Percentiles rank a stretch among this genome's conserved stretches.
phyloP scores from a whole-genome alignment of 1,284 basidiomycete genomes.

The Malassezia sympodialis region DNA sequence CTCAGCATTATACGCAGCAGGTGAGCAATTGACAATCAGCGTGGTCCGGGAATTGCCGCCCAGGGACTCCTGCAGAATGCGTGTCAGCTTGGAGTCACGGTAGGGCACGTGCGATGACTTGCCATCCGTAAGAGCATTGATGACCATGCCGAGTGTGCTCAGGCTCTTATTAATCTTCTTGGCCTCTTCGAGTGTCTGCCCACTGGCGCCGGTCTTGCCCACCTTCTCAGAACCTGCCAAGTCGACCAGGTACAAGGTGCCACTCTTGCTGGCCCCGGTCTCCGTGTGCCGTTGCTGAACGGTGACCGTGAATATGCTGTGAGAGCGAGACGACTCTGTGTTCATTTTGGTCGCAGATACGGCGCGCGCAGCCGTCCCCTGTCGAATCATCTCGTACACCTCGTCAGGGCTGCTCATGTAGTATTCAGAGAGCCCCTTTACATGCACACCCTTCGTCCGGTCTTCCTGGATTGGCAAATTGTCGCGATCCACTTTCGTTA shows the following conservation, averaged over 20 bases:
- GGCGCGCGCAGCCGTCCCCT: conserved; percentile 78
- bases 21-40: conserved; percentile 97
- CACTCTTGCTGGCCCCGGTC: conserved; percentile 86
- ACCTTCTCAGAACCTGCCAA: conserved; percentile 98
- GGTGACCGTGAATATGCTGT: conserved; percentile 96
- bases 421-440: conserved; percentile 93
- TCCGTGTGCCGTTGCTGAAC: conserved; percentile 95
- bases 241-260: conserved; percentile 95
- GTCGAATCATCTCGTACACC: conserved; percentile 98
- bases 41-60: conserved; percentile 98
- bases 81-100: conserved; percentile 84
- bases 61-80: conserved; percentile 86
- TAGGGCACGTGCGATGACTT: conserved; percentile 90
- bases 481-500: conserved; percentile 74
- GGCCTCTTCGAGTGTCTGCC: conserved; percentile 95
- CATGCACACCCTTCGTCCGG: conserved; percentile 92
- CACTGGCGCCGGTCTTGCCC: conserved; percentile 96
- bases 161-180: conserved; percentile 99
- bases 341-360: conserved; percentile 98
- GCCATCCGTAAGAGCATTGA: conserved; percentile 91
- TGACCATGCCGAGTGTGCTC: conserved; percentile 97
- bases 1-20: conserved; percentile 87
- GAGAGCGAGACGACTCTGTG: conserved; percentile 94
- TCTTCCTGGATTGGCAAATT: conserved; percentile 98
- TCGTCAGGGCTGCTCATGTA: conserved; percentile 71